Evolutionary conservation across 495 filamentous ascomycete species (phyloP), one percentile per base, ranked within the genome.

Genomic region (Lindgomyces ingoldianus): DNA sequence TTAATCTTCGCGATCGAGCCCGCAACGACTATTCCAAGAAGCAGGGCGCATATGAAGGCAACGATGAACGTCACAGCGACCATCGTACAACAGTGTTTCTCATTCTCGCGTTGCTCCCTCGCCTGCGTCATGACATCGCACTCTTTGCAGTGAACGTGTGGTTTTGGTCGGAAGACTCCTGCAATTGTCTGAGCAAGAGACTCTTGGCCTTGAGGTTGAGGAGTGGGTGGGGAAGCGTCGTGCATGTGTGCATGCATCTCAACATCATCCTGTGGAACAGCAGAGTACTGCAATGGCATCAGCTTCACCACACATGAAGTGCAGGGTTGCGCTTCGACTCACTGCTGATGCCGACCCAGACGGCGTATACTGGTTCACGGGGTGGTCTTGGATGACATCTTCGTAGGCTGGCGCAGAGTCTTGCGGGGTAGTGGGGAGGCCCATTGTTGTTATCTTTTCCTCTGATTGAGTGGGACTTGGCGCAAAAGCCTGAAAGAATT

Each of bases 341-440:
- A 60, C 62, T 2, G 19, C 55, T 36, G 47, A 60, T 12, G 44
- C 33, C 10, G 62, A 64, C 2, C 62, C 53, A 26, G 62, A 52
- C 10, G 53, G 62, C 24, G 19, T 9, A 36, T 22, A 33, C 11
- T 30, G 27, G 47, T 59, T 65, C 18, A 65, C 55, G 26, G 62
- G 62, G 27, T 65, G 62, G 46, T 60, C 39, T 14, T 45, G 47
- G 26, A 60, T 29, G 30, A 65, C 42, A 27, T 65, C 62, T 16
- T 65, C 62, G 56, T 65, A 65, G n/a, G 62, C 52, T 6, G 62
- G 62, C 3, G 62, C 62, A 19, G 55, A 41, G 1, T 65, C 62
- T 16, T 29, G 27, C 12, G 55, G 54, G 19, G 60, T 56, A 4
- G 19, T 19, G 26, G 61, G 61, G 30, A 49, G n/a, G 39, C 62